These are phyloP conservation scores for Xylaria scruposa DNA, from an alignment of 495 filamentous ascomycete genomes.

Conservation along the genomic window DNA sequence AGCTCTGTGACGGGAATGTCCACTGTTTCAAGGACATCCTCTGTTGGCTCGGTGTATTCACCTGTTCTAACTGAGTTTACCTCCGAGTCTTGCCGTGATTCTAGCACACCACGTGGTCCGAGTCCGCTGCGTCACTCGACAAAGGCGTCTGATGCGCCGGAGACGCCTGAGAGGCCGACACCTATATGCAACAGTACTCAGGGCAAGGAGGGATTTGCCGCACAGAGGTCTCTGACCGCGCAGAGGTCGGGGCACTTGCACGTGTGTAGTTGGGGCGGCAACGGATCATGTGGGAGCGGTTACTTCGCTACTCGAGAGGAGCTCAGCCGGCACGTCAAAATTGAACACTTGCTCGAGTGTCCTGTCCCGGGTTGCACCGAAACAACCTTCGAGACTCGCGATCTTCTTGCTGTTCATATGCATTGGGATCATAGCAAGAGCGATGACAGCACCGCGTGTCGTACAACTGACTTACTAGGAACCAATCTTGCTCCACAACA, in stretches of 20 bases:
- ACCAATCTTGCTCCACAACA: background rate
- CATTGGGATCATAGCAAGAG: slow-evolving; percentile 29
- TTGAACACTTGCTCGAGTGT: slow-evolving; percentile 40
- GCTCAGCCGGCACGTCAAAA: slow-evolving; percentile 43
- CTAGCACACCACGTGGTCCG: slow-evolving; percentile 28
- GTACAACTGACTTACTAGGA: slow-evolving; percentile 25
- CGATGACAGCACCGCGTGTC: background rate
- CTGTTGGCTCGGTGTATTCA: slow-evolving; percentile 30
- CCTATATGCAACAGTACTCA: background rate
- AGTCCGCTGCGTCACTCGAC: slow-evolving; percentile 34
- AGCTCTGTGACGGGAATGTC: slow-evolving; percentile 30
- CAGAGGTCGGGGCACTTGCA: slow-evolving; percentile 20
- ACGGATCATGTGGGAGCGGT: slow-evolving; percentile 29
- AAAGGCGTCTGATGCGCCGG: background rate
- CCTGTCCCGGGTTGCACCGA: slow-evolving; percentile 38
- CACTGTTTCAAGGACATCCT: slow-evolving; percentile 22
- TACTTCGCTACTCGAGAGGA: slow-evolving; percentile 37
- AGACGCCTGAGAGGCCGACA: slow-evolving; percentile 5
- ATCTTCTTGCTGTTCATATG: slow-evolving; percentile 37
- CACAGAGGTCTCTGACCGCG: background rate
- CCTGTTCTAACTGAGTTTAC: slow-evolving; percentile 31
- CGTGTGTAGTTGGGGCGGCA: slow-evolving; percentile 38
- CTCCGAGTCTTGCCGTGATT: slow-evolving; percentile 15
- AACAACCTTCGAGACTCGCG: slow-evolving; percentile 25
- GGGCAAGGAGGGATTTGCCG: background rate